Evolutionary conservation across 1,284 basidiomycete genomes (phyloP).

Genomic region (Fomes fomentarius): DNA sequence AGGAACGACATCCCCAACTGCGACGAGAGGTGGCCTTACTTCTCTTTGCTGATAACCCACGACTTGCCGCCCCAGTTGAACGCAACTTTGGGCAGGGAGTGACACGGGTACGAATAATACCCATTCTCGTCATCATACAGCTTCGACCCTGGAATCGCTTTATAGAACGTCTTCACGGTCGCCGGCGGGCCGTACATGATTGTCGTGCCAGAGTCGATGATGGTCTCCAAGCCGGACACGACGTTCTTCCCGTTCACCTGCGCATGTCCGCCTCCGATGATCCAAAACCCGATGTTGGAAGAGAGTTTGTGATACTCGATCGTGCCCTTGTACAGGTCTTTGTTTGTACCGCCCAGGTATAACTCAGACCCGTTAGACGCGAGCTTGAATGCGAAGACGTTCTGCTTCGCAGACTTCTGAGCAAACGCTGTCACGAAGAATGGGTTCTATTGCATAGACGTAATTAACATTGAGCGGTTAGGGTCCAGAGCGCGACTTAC

Average conservation of each 20-base stretch:
- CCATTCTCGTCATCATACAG: slow-evolving; percentile 27
- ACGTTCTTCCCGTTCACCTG: slow-evolving; percentile 31
- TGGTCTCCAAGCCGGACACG: slow-evolving; percentile 30
- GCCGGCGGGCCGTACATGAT: slow-evolving; percentile 50
- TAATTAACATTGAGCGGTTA: too few species aligned
- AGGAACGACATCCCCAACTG: not conserved
- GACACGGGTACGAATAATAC: slow-evolving; percentile 44
- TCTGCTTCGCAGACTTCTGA: slow-evolving; percentile 38
- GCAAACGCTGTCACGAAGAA: slow-evolving; percentile 49
- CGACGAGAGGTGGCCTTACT: slow-evolving; percentile 2
- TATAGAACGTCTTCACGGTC: slow-evolving; percentile 47
- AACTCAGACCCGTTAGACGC: slow-evolving; percentile 48
- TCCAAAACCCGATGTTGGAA: slow-evolving; percentile 38
- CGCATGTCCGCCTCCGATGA: slow-evolving; percentile 39
- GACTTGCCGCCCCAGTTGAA: slow-evolving; percentile 43
- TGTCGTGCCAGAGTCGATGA: slow-evolving; percentile 47
- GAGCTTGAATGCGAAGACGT: slow-evolving; percentile 61
- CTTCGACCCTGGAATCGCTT: slow-evolving; percentile 42
- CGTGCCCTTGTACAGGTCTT: slow-evolving; percentile 38
- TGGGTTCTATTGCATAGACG: not conserved
- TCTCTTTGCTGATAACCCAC: slow-evolving; percentile 38
- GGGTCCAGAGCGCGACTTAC: too few species aligned
- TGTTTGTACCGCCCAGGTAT: slow-evolving; percentile 56
- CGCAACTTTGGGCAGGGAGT: slow-evolving; percentile 37
- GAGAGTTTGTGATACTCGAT: slow-evolving; percentile 17